phyloP scores from a whole-genome alignment of 441 rosid genomes.

The Arabidopsis lyrata region DNA sequence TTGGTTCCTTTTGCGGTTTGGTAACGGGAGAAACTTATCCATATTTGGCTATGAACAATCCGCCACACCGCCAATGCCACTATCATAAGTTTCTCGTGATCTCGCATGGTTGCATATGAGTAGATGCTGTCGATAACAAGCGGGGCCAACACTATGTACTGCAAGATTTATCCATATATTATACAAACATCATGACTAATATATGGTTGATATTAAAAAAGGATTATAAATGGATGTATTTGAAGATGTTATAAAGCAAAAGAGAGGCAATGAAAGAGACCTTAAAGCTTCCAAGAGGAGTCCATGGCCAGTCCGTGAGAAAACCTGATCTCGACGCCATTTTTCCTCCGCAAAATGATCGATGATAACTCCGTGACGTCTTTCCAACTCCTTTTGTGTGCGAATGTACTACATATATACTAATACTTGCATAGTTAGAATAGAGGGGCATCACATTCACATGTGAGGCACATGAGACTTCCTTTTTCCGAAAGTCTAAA shows the following conservation, averaged over 20 bases:
- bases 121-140: conserved; percentile 49
- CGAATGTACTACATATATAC: conserved; percentile 13
- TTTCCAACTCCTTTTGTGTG: conserved; percentile 9
- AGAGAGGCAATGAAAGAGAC: conserved; percentile 30
- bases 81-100: conserved; percentile 48
- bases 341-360: not conserved
- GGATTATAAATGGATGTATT: not conserved
- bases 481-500: conserved; percentile 22
- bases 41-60: conserved; percentile 74
- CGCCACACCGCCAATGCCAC: conserved; percentile 56
- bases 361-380: conserved; percentile 21
- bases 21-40: conserved; percentile 81
- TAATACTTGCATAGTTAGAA: conserved; percentile 14
- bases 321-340: conserved; percentile 67
- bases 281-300: conserved; percentile 68
- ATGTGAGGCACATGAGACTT: conserved; percentile 38
- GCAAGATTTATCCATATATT: conserved; percentile 1
- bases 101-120: conserved; percentile 39
- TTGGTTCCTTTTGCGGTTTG: conserved; percentile 72
- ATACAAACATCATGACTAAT: not conserved
- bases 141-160: conserved; percentile 58
- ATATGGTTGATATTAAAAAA: not conserved
- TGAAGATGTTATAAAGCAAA: conserved; percentile 1
- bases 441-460: conserved; percentile 4
- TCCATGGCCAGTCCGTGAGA: conserved; percentile 76